These are phyloP conservation scores for Sophora flavescens DNA, from an alignment of 306 rosid genomes.

Conservation along the genomic window DNA sequence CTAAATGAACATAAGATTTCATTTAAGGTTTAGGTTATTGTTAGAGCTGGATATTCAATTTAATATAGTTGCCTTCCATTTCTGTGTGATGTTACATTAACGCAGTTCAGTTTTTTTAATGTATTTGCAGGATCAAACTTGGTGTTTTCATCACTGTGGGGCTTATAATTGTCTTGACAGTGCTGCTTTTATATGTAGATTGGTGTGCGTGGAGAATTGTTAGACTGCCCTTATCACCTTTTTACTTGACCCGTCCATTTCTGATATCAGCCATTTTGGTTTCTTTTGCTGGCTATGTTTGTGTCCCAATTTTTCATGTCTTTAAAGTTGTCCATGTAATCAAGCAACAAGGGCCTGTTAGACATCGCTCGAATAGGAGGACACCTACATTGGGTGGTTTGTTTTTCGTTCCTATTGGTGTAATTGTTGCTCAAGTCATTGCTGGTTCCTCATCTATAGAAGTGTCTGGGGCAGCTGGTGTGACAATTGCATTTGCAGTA, in stretches of 20 bases:
- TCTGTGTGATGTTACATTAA: slow-evolving; percentile 39
- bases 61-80: slow-evolving; percentile 12
- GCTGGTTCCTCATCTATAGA: slow-evolving; percentile 74
- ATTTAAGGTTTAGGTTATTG: slow-evolving; percentile 23
- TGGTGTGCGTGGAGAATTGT: slow-evolving; percentile 95
- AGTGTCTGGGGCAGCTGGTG: slow-evolving; percentile 73
- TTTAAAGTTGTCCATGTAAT: slow-evolving; percentile 69
- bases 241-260: slow-evolving; percentile 88
- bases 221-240: slow-evolving; percentile 78
- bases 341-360: slow-evolving; percentile 61
- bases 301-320: slow-evolving; percentile 72
- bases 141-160: slow-evolving; percentile 72
- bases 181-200: slow-evolving; percentile 79
- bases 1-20: slow-evolving; percentile 25
- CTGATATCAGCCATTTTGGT: slow-evolving; percentile 72
- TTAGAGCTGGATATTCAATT: slow-evolving; percentile 11
- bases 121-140: slow-evolving; percentile 69
- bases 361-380: slow-evolving; percentile 60
- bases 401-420: slow-evolving; percentile 82
- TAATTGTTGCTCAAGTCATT: slow-evolving; percentile 65
- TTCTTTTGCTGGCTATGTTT: slow-evolving; percentile 85
- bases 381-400: slow-evolving; percentile 97
- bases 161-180: slow-evolving; percentile 62
- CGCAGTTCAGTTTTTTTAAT: slow-evolving; percentile 33
- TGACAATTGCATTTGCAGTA: slow-evolving; percentile 87